Conservation (phyloP, 2,329 filamentous ascomycete species). For the Xylaria multiplex region DNA sequence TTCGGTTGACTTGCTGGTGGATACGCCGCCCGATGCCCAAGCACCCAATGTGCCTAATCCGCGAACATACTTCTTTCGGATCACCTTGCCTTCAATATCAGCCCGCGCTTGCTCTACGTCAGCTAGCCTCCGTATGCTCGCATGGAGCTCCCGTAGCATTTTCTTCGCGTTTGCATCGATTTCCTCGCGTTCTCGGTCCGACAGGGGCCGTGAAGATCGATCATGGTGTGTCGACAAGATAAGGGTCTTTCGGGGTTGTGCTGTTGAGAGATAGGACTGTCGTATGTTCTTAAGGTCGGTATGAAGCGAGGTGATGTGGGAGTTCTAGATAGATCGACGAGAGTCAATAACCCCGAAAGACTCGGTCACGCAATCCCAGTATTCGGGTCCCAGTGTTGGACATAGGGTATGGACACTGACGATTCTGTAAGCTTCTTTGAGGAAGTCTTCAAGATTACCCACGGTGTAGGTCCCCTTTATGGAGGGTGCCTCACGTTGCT, state of each 20-base stretch:
- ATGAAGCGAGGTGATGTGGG: slow-evolving; percentile 83
- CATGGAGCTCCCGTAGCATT: slow-evolving; percentile 85
- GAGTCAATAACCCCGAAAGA: slow-evolving; percentile 34
- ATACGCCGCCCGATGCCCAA: slow-evolving; percentile 74
- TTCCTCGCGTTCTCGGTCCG: slow-evolving; percentile 82
- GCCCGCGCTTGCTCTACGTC: slow-evolving; percentile 85
- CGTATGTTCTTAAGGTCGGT: slow-evolving; percentile 84
- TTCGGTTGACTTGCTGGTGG: slow-evolving; percentile 65
- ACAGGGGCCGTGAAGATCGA: slow-evolving; percentile 67
- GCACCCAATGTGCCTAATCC: slow-evolving; percentile 71
- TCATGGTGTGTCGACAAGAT: slow-evolving; percentile 57
- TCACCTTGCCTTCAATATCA: slow-evolving; percentile 75
- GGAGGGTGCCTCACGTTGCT: slow-evolving; percentile 64
- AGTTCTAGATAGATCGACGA: slow-evolving; percentile 63
- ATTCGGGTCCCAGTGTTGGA: not conserved
- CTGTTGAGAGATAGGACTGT: slow-evolving; percentile 89
- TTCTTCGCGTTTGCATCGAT: slow-evolving; percentile 89
- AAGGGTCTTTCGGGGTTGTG: slow-evolving; percentile 69
- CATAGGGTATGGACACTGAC: slow-evolving; percentile 59
- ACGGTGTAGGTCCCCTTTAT: slow-evolving; percentile 57
- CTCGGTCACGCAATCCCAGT: not conserved
- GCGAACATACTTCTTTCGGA: slow-evolving; percentile 74
- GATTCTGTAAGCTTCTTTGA: slow-evolving; percentile 94
- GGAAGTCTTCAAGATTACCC: slow-evolving; percentile 79
- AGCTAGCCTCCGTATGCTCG: slow-evolving; percentile 80